Conservation (phyloP, 805 yeast genomes). For the Zygoascus flipseniorum region DNA sequence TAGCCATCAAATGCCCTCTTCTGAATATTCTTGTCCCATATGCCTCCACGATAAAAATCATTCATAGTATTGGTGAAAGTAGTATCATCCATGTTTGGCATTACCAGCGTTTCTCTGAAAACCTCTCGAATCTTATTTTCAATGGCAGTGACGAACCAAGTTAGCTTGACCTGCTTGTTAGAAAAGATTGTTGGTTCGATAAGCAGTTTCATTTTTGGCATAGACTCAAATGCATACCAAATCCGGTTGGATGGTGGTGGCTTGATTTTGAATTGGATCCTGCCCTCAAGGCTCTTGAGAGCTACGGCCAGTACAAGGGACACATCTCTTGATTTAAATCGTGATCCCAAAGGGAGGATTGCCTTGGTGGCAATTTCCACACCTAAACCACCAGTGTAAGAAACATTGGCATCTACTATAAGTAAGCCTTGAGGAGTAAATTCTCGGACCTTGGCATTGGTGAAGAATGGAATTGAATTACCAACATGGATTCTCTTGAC, state of each 20-base stretch:
- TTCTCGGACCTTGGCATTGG: constrained; percentile 59
- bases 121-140: constrained; percentile 73
- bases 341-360: constrained; percentile 62
- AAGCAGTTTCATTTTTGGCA: constrained; percentile 65
- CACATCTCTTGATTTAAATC: constrained; percentile 66
- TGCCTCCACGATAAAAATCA: constrained; percentile 84
- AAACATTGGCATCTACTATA: constrained; percentile 49
- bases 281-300: constrained; percentile 64
- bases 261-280: constrained; percentile 58
- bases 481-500: constrained; percentile 72
- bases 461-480: constrained; percentile 66
- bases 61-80: constrained; percentile 55
- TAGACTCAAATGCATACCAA: constrained; percentile 81
- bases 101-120: constrained; percentile 67
- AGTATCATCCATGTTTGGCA: constrained; percentile 85
- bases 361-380: constrained; percentile 75
- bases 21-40: constrained; percentile 58
- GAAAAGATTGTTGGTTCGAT: constrained; percentile 83
- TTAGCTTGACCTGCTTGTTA: constrained; percentile 69
- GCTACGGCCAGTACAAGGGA: constrained; percentile 64
- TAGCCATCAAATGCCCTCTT: neutral
- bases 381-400: constrained; percentile 69
- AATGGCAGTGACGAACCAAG: constrained; percentile 70
- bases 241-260: constrained; percentile 86
- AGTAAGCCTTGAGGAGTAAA: constrained; percentile 76